Evolutionary conservation across 1,139 yeast species (phyloP).

Genomic region (Taiozyma sp.): DNA sequence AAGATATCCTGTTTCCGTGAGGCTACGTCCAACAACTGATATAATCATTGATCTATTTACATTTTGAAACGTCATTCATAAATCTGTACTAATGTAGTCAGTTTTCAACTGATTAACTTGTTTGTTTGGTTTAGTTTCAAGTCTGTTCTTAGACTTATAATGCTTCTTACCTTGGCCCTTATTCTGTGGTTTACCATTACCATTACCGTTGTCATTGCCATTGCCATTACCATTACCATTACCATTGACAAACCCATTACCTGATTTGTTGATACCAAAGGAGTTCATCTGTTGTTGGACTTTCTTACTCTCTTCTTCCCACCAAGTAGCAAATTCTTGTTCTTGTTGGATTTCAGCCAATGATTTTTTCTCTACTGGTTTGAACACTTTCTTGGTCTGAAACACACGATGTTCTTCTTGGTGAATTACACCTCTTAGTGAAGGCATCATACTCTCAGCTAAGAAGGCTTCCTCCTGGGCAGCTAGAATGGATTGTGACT

Average conservation of each 20-base stretch:
- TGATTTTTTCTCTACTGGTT: slow-evolving; percentile 31
- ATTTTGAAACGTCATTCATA: slow-evolving; percentile 1
- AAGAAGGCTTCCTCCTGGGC: slow-evolving; percentile 19
- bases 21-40: background rate
- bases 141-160: slow-evolving; percentile 4
- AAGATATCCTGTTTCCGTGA: too few relatives aligned
- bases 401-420: slow-evolving; percentile 47
- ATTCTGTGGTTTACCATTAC: background rate
- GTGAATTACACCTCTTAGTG: slow-evolving; percentile 35
- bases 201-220: background rate
- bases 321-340: slow-evolving; percentile 78
- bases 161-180: slow-evolving; percentile 1
- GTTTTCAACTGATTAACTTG: slow-evolving; percentile 7
- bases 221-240: background rate
- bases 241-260: background rate
- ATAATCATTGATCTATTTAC: background rate
- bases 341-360: slow-evolving; percentile 71
- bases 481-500: slow-evolving; percentile 10
- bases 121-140: slow-evolving; percentile 7
- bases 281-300: slow-evolving; percentile 43
- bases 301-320: slow-evolving; percentile 65
- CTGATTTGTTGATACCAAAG: background rate
- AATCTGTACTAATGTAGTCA: background rate
- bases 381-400: slow-evolving; percentile 21
- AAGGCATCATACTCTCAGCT: slow-evolving; percentile 13